Conservation (phyloP, 1,284 basidiomycete species). For the Cryptococcus sp. region DNA sequence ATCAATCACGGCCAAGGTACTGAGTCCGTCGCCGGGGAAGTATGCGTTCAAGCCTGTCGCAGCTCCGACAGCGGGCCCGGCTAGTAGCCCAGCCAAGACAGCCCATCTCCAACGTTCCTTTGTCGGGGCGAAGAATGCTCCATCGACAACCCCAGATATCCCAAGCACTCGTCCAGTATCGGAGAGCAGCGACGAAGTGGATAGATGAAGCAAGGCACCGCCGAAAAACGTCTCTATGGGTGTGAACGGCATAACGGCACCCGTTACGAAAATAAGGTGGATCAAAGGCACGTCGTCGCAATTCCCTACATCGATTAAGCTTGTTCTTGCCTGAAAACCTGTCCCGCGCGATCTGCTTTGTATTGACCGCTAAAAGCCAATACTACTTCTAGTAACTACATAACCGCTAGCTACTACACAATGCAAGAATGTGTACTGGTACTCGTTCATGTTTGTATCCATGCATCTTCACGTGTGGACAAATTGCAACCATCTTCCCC, state of each 20-base stretch:
- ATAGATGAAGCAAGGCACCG: constrained; percentile 61
- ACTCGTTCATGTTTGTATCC: no score
- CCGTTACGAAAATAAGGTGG: no score
- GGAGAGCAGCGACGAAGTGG: constrained; percentile 60
- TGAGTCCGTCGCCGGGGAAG: constrained; percentile 58
- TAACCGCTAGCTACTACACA: no score
- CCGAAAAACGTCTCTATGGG: constrained; percentile 65
- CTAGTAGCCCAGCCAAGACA: constrained; percentile 39
- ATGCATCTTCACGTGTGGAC: no score
- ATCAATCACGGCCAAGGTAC: constrained; percentile 37
- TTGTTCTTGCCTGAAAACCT: no score
- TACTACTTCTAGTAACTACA: no score
- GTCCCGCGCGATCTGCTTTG: no score
- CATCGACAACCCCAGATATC: constrained; percentile 65
- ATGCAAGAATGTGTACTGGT: no score
- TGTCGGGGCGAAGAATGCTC: constrained; percentile 58
- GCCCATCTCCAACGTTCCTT: constrained; percentile 43
- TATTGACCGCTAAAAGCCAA: no score
- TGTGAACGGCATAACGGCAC: constrained; percentile 46
- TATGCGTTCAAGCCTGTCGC: constrained; percentile 38
- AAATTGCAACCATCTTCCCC: no score
- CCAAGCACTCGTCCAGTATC: constrained; percentile 65
- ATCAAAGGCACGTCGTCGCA: no score
- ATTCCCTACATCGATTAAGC: no score
- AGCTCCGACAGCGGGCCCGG: constrained; percentile 31